phyloP scores from a whole-genome alignment of 352 stramenopile genomes.

The Pythium grandisporangium region DNA sequence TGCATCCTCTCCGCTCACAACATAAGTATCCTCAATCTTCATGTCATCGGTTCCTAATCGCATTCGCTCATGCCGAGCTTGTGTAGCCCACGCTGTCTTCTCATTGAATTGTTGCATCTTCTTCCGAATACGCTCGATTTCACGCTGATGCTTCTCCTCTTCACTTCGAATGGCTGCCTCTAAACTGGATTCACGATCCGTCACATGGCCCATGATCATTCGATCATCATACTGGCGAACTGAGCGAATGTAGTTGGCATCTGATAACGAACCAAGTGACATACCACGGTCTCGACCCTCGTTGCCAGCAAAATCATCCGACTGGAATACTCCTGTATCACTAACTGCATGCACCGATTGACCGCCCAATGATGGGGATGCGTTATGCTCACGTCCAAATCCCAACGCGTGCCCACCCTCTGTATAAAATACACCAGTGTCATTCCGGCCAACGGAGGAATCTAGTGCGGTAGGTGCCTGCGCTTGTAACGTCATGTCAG shows the following conservation, averaged over 20 bases:
- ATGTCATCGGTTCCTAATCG: conserved; percentile 13
- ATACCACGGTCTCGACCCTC: conserved; percentile 46
- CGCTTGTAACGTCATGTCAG: neutral
- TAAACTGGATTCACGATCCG: conserved; percentile 57
- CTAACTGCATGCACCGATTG: conserved; percentile 30
- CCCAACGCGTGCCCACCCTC: neutral
- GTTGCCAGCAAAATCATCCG: conserved; percentile 29
- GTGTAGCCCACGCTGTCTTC: conserved; percentile 43
- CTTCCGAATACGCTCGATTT: conserved; percentile 73
- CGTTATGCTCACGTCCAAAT: neutral
- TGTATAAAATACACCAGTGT: neutral
- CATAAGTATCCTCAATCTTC: conserved; percentile 4
- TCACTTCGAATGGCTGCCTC: conserved; percentile 67
- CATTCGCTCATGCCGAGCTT: conserved; percentile 44
- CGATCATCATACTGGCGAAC: conserved; percentile 59
- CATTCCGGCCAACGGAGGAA: neutral
- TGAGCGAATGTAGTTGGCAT: conserved; percentile 45
- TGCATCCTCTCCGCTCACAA: neutral
- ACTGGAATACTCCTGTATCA: conserved; percentile 23
- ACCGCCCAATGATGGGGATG: neutral
- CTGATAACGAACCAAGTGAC: conserved; percentile 43
- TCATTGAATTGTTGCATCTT: conserved; percentile 84
- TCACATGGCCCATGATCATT: conserved; percentile 41
- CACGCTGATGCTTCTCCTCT: conserved; percentile 75
- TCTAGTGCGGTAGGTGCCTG: neutral